These are phyloP conservation scores for Rhizophora mangle DNA, from an alignment of 345 rosid genomes.

Conservation along the genomic window DNA sequence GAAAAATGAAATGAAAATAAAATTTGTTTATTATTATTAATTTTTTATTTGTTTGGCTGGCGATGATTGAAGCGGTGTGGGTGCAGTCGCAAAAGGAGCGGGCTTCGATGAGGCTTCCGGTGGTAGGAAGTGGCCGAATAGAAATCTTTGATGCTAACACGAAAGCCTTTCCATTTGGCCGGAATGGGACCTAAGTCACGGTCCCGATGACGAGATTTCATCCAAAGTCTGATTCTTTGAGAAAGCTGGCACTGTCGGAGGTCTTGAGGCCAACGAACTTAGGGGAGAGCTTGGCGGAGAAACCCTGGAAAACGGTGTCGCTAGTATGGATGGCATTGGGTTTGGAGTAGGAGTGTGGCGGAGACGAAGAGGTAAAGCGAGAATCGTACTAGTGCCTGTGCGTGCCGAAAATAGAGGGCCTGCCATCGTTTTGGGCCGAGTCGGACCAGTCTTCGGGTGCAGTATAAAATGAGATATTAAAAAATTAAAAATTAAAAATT, in stretches of 20 bases:
- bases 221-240: slow-evolving; percentile 31
- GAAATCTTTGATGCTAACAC: slow-evolving; percentile 41
- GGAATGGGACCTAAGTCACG: slow-evolving; percentile 45
- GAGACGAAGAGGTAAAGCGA: slow-evolving; percentile 21
- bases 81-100: slow-evolving; percentile 48
- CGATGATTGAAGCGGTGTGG: not conserved
- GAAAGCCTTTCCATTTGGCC: slow-evolving; percentile 46
- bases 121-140: slow-evolving; percentile 29
- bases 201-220: slow-evolving; percentile 37
- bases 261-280: slow-evolving; percentile 26
- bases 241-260: slow-evolving; percentile 25
- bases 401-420: slow-evolving; percentile 26
- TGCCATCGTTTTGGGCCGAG: slow-evolving; percentile 7
- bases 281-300: slow-evolving; percentile 28
- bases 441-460: too few species aligned
- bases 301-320: slow-evolving; percentile 32
- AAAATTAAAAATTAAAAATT: too few species aligned
- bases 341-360: not conserved
- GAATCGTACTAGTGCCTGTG: slow-evolving; percentile 26
- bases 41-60: too few species aligned
- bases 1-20: too few species aligned
- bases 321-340: slow-evolving; percentile 20
- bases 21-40: too few species aligned
- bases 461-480: too few species aligned
- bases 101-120: slow-evolving; percentile 51